Conservation (phyloP, 768 basidiomycete genomes). For the Tylopilus sp. region DNA sequence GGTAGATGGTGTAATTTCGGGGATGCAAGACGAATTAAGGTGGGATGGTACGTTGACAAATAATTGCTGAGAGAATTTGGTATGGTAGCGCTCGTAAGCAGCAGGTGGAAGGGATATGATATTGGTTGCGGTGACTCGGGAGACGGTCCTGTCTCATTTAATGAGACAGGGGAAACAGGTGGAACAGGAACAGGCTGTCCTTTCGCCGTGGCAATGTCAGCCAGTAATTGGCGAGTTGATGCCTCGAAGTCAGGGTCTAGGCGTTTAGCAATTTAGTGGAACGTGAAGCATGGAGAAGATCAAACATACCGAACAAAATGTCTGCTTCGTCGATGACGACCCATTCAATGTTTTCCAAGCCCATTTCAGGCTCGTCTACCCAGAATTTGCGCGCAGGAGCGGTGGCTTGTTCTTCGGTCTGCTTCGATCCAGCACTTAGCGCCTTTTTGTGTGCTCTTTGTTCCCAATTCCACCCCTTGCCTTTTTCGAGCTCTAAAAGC, state of each 20-base stretch:
- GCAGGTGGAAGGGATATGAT: constrained; percentile 73
- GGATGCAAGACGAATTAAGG: constrained; percentile 70
- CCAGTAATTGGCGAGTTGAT: constrained; percentile 64
- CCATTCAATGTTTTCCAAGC: constrained; percentile 76
- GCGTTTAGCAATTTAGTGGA: not conserved
- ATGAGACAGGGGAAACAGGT: constrained; percentile 17
- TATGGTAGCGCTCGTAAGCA: constrained; percentile 86
- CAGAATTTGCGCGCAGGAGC: constrained; percentile 32
- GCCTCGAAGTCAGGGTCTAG: constrained; percentile 81
- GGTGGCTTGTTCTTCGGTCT: constrained; percentile 29
- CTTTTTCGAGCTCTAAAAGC: constrained; percentile 56
- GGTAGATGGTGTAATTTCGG: constrained; percentile 81
- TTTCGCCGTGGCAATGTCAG: constrained; percentile 67
- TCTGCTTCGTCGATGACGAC: constrained; percentile 91
- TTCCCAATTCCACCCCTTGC: constrained; percentile 51
- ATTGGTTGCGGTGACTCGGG: constrained; percentile 13
- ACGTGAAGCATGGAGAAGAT: not conserved
- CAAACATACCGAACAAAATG: constrained; percentile 70
- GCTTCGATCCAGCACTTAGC: constrained; percentile 20
- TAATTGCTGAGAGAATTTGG: constrained; percentile 70
- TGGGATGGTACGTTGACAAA: constrained; percentile 59
- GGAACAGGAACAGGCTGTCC: constrained; percentile 19
- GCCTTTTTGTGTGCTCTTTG: constrained; percentile 26
- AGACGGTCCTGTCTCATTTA: constrained; percentile 3
- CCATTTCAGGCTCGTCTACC: constrained; percentile 54